Base-by-base conservation (phyloP, 768 basidiomycete species). In the Pilatotrama ljubarskyi region DNA sequence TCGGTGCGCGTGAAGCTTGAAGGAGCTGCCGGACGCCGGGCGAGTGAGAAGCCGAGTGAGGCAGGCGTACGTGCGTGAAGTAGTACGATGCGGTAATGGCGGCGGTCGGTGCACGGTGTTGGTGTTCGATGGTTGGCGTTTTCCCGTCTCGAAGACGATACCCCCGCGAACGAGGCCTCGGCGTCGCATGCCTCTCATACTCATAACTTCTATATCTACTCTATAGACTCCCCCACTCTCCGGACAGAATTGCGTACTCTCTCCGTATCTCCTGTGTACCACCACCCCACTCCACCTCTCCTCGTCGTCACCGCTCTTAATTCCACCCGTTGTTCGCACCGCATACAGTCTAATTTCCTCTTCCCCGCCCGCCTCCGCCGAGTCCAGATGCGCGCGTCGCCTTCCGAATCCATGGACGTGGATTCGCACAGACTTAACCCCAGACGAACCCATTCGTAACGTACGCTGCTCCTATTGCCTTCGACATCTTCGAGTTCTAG, bases 161-260 rank as follows among this genome's bases (percentile, higher is more conserved):
- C 46, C 55, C 55, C 22, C 22, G 54, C 46, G 46, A 46, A 56
- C 55, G 46, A 29, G 55, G 37, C 46, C 37, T 20, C n/a, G 36
- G 55, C 55, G 44, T 49, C 42, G 55, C 55, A 26, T 6, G 32
- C 32, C 10, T 50, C 48, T 49, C 48, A 18, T 37, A 17, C 51
- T 26, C 25, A 11, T 42, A n/a, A n/a, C 29, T 42, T 22, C 50
- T 10, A 40, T 40, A 22, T 8, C n/a, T 26, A 8, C 22, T 25
- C 42, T 54, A 26, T 56, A 56, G 55, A 56, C 55, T 48, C 44
- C 46, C 55, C 55, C 55, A 40, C 46, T 56, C 55, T 48, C 29
- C 54, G n/a, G 42, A 24, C 18, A 11, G 20, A 5, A 2, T 54
- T 42, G 22, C 13, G 38, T 42, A 25, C 29, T 26, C 24, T 32